Conservation (phyloP, 73 alveolate species). For the Paramecium pentaurelia region DNA sequence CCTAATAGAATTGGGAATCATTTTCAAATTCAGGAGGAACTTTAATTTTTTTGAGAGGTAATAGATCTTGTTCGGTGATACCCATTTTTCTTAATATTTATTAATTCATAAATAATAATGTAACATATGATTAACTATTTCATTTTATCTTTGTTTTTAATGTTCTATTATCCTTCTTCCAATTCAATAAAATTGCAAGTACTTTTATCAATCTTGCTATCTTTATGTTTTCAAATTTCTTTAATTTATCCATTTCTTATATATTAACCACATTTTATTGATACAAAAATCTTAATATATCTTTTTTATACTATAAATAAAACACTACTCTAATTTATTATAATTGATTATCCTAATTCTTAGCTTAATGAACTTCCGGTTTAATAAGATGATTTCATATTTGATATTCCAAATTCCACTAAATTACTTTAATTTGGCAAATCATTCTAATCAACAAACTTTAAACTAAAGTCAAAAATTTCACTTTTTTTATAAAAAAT, state of each 20-base stretch:
- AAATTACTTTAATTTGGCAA: too few species aligned
- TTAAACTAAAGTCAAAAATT: too few species aligned
- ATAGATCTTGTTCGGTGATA: background rate
- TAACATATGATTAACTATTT: background rate
- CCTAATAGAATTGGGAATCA: background rate
- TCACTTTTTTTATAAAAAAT: too few species aligned
- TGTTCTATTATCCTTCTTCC: background rate
- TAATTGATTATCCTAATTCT: constrained; percentile 51
- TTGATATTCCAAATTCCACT: too few species aligned
- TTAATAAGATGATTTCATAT: too few species aligned
- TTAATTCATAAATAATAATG: constrained; percentile 1
- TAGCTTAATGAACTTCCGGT: constrained; percentile 17
- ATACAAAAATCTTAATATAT: constrained; percentile 22
- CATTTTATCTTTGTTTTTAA: too few species aligned
- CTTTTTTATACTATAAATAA: background rate
- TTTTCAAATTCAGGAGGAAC: background rate
- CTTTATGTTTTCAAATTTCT: background rate
- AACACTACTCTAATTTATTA: constrained; percentile 43
- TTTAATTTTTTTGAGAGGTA: background rate
- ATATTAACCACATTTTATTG: constrained; percentile 59
- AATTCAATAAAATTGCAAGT: background rate
- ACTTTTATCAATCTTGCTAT: background rate
- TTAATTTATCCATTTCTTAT: constrained; percentile 12
- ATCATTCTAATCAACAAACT: too few species aligned
- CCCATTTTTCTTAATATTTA: constrained; percentile 3